Evolutionary conservation across 495 filamentous ascomycete genomes (phyloP).

Genomic region (Alectoria sarmentosa): DNA sequence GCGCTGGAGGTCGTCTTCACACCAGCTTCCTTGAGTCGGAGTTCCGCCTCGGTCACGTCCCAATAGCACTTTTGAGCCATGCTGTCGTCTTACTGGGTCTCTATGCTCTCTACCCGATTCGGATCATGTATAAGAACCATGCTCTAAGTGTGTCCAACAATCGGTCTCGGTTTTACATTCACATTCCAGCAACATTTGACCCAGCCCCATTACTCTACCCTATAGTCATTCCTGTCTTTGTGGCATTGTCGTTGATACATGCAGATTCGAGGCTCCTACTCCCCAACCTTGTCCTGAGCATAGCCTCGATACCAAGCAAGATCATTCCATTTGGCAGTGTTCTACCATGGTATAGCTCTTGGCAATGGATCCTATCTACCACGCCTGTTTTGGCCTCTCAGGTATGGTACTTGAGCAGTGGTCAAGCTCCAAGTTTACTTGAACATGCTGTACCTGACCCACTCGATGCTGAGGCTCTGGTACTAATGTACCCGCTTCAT

Average conservation of each 20-base stretch:
- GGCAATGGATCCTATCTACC: conserved; percentile 68
- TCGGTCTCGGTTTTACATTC: conserved; percentile 28
- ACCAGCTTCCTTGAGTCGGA: not conserved
- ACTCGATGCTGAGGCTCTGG: conserved; percentile 49
- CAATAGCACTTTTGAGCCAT: conserved; percentile 43
- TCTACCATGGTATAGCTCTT: conserved; percentile 48
- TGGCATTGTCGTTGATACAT: conserved; percentile 67
- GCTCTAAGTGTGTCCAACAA: conserved; percentile 5
- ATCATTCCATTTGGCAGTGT: conserved; percentile 57
- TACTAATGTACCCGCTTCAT: conserved; percentile 77
- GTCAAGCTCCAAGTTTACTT: not conserved
- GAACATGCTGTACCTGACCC: conserved; percentile 15
- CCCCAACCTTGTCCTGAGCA: conserved; percentile 72
- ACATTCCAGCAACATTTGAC: conserved; percentile 71
- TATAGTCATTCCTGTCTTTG: conserved; percentile 62
- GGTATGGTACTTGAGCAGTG: conserved; percentile 9
- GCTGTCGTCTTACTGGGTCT: conserved; percentile 36
- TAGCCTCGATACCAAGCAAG: conserved; percentile 67
- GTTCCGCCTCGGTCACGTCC: not conserved
- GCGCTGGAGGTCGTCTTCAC: not conserved
- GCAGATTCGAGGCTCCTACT: conserved; percentile 51
- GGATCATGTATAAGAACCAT: conserved; percentile 23
- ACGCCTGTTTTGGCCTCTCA: conserved; percentile 49
- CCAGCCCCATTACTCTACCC: conserved; percentile 90
- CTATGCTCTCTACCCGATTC: conserved; percentile 44